Percentiles rank a stretch among this genome's conserved stretches.
Conservation (phyloP, 2,329 filamentous ascomycete species). For the Trichoderma asperellum region DNA sequence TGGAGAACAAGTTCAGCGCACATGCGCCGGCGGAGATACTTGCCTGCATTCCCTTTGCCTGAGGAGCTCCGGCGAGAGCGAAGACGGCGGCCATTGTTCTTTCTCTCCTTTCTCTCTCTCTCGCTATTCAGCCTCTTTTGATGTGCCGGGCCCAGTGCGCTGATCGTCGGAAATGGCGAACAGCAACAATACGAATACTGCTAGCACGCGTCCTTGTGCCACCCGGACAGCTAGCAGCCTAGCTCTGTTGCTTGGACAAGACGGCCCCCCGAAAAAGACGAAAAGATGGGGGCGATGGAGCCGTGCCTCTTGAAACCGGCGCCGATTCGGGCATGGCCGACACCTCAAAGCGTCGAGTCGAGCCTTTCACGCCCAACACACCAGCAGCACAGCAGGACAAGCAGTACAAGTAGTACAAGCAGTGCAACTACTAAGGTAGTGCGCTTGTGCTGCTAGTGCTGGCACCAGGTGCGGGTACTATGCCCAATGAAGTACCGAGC, state of each 20-base stretch:
- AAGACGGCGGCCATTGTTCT: background rate
- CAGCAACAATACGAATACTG: background rate
- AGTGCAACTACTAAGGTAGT: background rate
- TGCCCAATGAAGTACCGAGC: slow-evolving; percentile 23
- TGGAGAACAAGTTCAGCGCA: background rate
- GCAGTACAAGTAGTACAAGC: background rate
- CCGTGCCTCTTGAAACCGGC: slow-evolving; percentile 22
- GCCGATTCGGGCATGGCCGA: slow-evolving; percentile 27
- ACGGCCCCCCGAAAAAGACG: slow-evolving; percentile 7
- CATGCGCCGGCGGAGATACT: background rate
- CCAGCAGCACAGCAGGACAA: background rate
- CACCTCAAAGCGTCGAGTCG: slow-evolving; percentile 10
- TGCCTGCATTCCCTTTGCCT: background rate
- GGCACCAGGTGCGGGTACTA: slow-evolving; percentile 14
- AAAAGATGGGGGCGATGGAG: slow-evolving; percentile 23
- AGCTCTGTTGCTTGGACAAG: background rate
- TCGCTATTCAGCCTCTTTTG: background rate
- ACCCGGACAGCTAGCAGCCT: background rate
- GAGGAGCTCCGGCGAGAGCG: background rate
- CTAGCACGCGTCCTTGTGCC: background rate
- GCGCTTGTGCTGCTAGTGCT: background rate
- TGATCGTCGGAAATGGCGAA: background rate
- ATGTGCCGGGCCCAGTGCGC: background rate
- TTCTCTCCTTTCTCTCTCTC: background rate
- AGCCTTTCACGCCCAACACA: slow-evolving; percentile 10